Percentiles rank a stretch among this genome's conserved stretches.
phyloP scores from a whole-genome alignment of 208 protist genomes.

The Crithidia sp. region DNA sequence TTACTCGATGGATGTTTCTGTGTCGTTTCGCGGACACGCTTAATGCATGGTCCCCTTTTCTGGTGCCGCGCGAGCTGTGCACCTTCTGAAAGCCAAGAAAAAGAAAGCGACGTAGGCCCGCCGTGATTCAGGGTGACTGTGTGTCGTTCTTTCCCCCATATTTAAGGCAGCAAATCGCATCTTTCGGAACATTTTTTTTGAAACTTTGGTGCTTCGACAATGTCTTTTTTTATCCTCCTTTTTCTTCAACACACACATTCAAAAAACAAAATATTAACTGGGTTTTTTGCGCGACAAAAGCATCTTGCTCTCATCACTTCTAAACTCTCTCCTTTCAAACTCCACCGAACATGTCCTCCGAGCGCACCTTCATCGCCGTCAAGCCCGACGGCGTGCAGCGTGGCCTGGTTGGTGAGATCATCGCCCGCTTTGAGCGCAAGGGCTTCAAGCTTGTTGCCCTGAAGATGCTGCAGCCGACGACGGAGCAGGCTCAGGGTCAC shows the following conservation, averaged over 20 bases:
- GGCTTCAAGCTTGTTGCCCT: constrained; percentile 96
- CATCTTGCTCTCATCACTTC: too few species aligned
- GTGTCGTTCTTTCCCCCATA: too few species aligned
- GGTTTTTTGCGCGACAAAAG: too few species aligned
- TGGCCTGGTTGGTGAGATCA: constrained; percentile 94
- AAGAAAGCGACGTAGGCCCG: too few species aligned
- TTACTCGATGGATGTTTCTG: too few species aligned
- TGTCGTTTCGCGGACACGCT: too few species aligned
- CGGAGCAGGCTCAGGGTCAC: constrained; percentile 87
- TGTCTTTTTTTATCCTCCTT: background rate
- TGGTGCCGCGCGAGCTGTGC: too few species aligned
- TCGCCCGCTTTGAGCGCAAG: constrained; percentile 95
- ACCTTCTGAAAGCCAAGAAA: too few species aligned
- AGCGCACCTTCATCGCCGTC: constrained; percentile 96
- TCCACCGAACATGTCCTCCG: constrained; percentile 58
- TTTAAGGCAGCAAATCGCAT: too few species aligned
- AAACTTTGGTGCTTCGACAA: background rate
- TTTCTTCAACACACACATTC: background rate
- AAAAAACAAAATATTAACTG: too few species aligned
- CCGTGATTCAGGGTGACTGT: too few species aligned
- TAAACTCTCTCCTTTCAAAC: constrained; percentile 1
- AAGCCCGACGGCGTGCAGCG: constrained; percentile 97
- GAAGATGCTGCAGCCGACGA: constrained; percentile 90
- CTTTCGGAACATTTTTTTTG: background rate
- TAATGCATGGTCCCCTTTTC: too few species aligned